These are phyloP conservation scores for Eucalyptus globulus DNA, from an alignment of 345 rosid species.

Conservation along the genomic window DNA sequence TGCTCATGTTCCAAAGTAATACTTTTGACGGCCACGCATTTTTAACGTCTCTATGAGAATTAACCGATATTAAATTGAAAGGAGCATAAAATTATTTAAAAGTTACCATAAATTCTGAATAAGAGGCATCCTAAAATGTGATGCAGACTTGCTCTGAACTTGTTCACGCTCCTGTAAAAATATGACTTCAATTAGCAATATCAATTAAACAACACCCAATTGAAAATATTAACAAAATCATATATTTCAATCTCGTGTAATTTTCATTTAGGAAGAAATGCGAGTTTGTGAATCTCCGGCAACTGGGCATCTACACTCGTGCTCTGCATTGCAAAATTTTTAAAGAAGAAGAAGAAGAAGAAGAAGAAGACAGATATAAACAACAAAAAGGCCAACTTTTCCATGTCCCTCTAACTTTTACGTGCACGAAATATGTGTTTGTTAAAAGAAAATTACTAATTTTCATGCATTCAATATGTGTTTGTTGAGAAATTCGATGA, in stretches of 20 bases:
- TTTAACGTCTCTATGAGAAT: not conserved
- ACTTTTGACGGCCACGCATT: not conserved
- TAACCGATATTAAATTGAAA: not conserved
- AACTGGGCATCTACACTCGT: not conserved
- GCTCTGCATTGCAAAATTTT: not conserved
- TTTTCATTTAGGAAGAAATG: not conserved
- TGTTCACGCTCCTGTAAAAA: not conserved
- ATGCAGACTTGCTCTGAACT: not conserved
- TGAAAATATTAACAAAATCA: not conserved
- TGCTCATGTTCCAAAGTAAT: not conserved
- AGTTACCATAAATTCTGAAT: not conserved
- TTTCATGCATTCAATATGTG: not conserved
- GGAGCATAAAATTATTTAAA: not conserved
- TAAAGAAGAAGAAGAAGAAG: too few species aligned
- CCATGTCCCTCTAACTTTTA: not conserved
- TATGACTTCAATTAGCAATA: not conserved
- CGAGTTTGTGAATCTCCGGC: not conserved
- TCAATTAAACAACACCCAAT: not conserved
- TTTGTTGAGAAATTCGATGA: too few species aligned
- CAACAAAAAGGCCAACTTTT: not conserved
- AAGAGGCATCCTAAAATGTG: not conserved
- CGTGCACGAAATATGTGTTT: not conserved
- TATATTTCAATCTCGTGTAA: not conserved
- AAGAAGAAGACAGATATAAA: not conserved
- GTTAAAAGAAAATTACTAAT: not conserved